Evolutionary conservation across 192 early-diverging fungal species (phyloP), one percentile per base, ranked within the genome.

Genomic region (Rhizophagus clarus): DNA sequence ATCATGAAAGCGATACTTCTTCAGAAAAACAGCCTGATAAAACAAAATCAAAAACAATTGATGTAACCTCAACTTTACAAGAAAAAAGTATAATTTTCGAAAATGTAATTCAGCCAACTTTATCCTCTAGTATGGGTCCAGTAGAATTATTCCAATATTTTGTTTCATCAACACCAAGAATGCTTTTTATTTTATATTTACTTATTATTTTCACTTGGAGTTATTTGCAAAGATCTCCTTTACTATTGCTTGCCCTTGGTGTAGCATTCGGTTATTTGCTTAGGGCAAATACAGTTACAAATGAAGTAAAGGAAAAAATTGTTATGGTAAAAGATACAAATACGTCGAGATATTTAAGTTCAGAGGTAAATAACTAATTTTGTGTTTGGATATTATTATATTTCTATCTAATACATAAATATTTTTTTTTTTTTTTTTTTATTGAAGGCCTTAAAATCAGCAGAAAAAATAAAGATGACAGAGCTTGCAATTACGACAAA

Each of bases 141-240:
- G 51, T 56, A 22, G 51, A 56, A 56, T 22, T 56, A 56, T 56
- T 56, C 51, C 15, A 56, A 56, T 56, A 56, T 22, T n/a, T 70
- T 40, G 17, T 70, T 70, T 74, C 45, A 26, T 51, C 72, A 29
- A 60, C 72, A 15, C 29, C 72, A 17, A 74, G 24, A 51, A 24
- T 60, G 45, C 15, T 29, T 56, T 74, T 74, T 17, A 10, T 74
- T 28, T 31, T 74, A 56, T 74, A 74, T 74, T 49, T 74, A 31
- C 24, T 74, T 12, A 74, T 74, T 20, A 22, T 24, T 20, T 32
- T 74, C 26, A 51, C 45, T 31, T 74, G 72, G 72, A 74, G 72
- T 60, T 74, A 74, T 74, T 24, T 74, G 22, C 47, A 60, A 24
- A 74, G 47, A 60, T 74, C 72, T 1, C 28, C 42, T 47, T 74